phyloP scores from a whole-genome alignment of 768 basidiomycete species.

The Lentinula aciculospora region DNA sequence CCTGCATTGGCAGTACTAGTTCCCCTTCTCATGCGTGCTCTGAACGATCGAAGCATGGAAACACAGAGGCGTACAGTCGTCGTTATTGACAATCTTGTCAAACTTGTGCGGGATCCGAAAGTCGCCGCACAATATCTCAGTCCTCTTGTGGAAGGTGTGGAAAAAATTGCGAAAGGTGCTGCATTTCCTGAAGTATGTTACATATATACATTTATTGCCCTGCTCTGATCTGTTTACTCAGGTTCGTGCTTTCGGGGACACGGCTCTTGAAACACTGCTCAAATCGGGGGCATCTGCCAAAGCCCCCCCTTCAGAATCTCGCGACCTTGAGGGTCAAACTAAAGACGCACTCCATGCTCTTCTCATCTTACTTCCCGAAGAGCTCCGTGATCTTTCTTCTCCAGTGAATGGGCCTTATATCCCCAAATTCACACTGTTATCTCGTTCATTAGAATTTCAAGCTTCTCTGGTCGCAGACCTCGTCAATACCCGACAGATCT shows the following conservation, averaged over 20 bases:
- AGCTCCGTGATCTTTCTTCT: slow-evolving; percentile 33
- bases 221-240: slow-evolving; percentile 17
- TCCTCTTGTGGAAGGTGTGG: slow-evolving; percentile 83
- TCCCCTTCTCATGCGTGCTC: slow-evolving; percentile 82
- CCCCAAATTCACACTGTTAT: slow-evolving; percentile 53
- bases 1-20: slow-evolving; percentile 96
- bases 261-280: slow-evolving; percentile 73
- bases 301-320: slow-evolving; percentile 61
- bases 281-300: slow-evolving; percentile 80
- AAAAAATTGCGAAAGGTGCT: slow-evolving; percentile 83
- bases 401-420: slow-evolving; percentile 46
- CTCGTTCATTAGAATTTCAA: slow-evolving; percentile 61
- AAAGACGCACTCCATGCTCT: slow-evolving; percentile 50
- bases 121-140: slow-evolving; percentile 88
- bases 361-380: slow-evolving; percentile 52
- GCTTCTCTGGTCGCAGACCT: slow-evolving; percentile 76
- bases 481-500: slow-evolving; percentile 51
- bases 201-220: slow-evolving; percentile 4
- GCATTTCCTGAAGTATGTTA: slow-evolving; percentile 86
- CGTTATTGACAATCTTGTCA: slow-evolving; percentile 94
- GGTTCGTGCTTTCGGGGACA: slow-evolving; percentile 89
- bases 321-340: slow-evolving; percentile 65
- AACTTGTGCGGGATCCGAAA: slow-evolving; percentile 88
- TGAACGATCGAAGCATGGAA: slow-evolving; percentile 95
- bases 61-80: slow-evolving; percentile 92